Percentiles rank a stretch among this genome's conserved stretches.
These are phyloP conservation scores for Agrostemma githago DNA, from an alignment of 148 eudicot genomes.

Conservation along the genomic window DNA sequence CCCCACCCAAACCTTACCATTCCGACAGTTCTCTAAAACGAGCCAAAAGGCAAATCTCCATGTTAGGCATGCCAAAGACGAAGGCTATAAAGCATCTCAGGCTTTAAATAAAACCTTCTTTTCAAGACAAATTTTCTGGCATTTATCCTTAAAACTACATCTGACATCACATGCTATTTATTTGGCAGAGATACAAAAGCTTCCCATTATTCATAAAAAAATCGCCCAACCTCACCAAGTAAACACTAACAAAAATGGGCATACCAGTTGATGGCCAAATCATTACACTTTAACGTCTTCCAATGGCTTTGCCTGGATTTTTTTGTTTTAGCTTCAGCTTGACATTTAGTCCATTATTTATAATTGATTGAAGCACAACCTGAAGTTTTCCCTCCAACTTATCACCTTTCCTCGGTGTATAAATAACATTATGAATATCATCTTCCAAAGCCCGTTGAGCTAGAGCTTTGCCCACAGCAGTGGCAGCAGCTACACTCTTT, in stretches of 20 bases:
- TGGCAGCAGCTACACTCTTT: constrained; percentile 56
- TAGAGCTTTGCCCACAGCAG: constrained; percentile 62
- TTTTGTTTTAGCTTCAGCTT: constrained; percentile 72
- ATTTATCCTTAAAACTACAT: neutral
- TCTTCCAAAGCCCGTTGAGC: constrained; percentile 82
- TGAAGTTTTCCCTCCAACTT: constrained; percentile 75
- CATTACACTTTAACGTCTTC: neutral
- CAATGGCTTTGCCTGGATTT: constrained; percentile 33
- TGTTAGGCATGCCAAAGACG: no score
- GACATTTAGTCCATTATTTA: constrained; percentile 55
- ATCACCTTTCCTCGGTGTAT: constrained; percentile 73
- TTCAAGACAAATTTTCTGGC: neutral
- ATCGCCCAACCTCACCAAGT: neutral
- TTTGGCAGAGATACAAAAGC: neutral
- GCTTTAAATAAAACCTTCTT: neutral
- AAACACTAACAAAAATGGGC: neutral
- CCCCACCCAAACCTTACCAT: neutral
- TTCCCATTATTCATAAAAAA: neutral
- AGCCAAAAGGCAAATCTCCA: neutral
- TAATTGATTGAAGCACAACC: constrained; percentile 59
- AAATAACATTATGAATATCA: constrained; percentile 79
- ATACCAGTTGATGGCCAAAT: neutral
- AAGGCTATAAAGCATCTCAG: neutral
- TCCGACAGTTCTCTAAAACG: neutral
- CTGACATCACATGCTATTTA: neutral